These are phyloP conservation scores for Neoboletus subvelutipes DNA, from an alignment of 768 basidiomycete genomes.

Conservation along the genomic window DNA sequence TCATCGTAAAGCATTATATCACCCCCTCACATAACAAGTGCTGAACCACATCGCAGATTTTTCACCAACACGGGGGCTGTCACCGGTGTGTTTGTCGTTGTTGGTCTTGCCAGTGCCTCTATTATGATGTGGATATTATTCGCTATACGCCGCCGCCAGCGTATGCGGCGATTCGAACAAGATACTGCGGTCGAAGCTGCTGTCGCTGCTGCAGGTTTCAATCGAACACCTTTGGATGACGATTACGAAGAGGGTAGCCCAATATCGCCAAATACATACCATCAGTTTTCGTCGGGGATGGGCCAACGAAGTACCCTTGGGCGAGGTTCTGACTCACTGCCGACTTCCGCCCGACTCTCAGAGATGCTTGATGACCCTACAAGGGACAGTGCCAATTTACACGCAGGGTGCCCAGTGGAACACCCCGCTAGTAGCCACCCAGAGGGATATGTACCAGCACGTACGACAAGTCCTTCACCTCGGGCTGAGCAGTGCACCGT, in stretches of 20 bases:
- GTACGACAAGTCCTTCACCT: constrained; percentile 48
- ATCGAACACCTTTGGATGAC: constrained; percentile 65
- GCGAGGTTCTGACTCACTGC: constrained; percentile 18
- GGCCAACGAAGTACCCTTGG: constrained; percentile 37
- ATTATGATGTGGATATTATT: constrained; percentile 72
- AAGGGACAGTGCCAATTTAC: constrained; percentile 47
- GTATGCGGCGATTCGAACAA: constrained; percentile 60
- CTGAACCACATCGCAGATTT: constrained; percentile 53
- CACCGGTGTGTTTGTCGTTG: constrained; percentile 86
- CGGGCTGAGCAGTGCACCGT: constrained; percentile 19
- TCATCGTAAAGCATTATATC: constrained; percentile 46
- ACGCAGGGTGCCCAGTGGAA: constrained; percentile 41
- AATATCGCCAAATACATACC: constrained; percentile 16
- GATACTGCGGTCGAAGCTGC: constrained; percentile 72
- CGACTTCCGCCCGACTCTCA: constrained; percentile 37
- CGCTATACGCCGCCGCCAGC: constrained; percentile 63
- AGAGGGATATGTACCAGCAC: constrained; percentile 46
- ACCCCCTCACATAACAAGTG: background rate
- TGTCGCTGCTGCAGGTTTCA: constrained; percentile 68
- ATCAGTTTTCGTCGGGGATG: constrained; percentile 36
- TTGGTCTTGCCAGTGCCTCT: constrained; percentile 74
- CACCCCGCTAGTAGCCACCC: constrained; percentile 15
- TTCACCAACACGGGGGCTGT: constrained; percentile 89
- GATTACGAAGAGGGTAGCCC: constrained; percentile 49
- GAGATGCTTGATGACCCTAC: constrained; percentile 22